Base-by-base conservation (phyloP, 2,329 filamentous ascomycete species). In the Pyrenophora graminea region DNA sequence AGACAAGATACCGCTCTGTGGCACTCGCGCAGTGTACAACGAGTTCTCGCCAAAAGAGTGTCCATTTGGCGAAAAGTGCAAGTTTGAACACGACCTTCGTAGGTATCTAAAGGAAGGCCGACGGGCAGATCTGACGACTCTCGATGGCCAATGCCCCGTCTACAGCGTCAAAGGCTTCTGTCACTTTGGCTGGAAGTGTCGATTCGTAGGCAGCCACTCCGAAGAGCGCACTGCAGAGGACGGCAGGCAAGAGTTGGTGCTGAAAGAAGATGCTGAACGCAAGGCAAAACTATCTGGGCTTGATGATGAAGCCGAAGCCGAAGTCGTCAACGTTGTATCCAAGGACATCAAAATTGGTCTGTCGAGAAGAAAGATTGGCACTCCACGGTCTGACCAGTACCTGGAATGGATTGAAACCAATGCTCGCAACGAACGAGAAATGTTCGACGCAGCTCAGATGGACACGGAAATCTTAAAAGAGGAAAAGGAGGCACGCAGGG, bases 161-260 rank as follows among this genome's bases (percentile, higher is more conserved):
- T 97, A 85, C 72, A 86, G 90, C 59, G 79, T 80, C 13, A 84
- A 87, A 58, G 92, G 92, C 10, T 84, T 80, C 55, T 99, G 94
- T 65, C 82, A 84, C 41, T 84, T 88, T 12, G 94, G 94, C 5
- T 99, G 93, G 92, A 96, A 93, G 71, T 99, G 94, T 71, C 88
- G 93, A 18, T 96, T 97, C 68, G 88, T 90, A 30, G 83, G 83
- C 56, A 95, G 90, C 56, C 94, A 99, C 74, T 94, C 91, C 64
- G 81, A 86, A 56, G 93, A 97, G 74, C 75, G 89, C 19, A 84
- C 89, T 59, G 85, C 80, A 17, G 85, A 87, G 46, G 92, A 96
- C 71, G 93, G 91, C 7, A 83, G 84, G 61, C 91, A 89, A 65
- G 93, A 97, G 74, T 76, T 97, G 45, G 79, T 93, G 3, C 79